phyloP scores from a whole-genome alignment of 441 rosid genomes.

The Iberis amara region DNA sequence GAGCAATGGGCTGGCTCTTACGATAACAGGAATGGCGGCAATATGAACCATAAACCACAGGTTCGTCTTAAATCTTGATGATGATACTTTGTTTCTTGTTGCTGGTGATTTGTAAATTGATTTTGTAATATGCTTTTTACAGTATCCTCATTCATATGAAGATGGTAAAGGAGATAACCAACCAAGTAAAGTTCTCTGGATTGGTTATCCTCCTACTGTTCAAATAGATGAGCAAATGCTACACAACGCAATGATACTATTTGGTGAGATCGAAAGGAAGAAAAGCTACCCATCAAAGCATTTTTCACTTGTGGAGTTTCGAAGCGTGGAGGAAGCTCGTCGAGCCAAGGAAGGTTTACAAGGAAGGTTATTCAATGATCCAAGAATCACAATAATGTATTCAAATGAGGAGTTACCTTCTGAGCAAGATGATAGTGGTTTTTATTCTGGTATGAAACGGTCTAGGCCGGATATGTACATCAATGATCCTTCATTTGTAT shows the following conservation, averaged over 20 bases:
- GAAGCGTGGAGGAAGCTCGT: conserved; percentile 91
- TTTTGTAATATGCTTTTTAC: conserved; percentile 25
- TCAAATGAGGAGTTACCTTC: conserved; percentile 66
- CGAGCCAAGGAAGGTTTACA: conserved; percentile 92
- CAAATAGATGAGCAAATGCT: conserved; percentile 90
- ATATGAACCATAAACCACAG: conserved; percentile 46
- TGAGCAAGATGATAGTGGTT: conserved; percentile 43
- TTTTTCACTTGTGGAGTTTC: conserved; percentile 86
- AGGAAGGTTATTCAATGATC: conserved; percentile 83
- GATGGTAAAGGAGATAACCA: conserved; percentile 51
- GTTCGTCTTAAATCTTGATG: conserved; percentile 36
- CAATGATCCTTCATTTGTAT: conserved; percentile 42
- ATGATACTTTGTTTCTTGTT: not conserved
- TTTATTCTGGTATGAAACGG: conserved; percentile 55
- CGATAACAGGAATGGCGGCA: conserved; percentile 48
- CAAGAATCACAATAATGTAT: conserved; percentile 82
- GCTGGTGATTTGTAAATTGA: not conserved
- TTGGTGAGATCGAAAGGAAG: conserved; percentile 93
- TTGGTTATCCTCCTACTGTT: conserved; percentile 90
- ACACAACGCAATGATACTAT: conserved; percentile 91
- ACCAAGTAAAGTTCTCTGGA: conserved; percentile 80
- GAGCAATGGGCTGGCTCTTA: conserved; percentile 49
- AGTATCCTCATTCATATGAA: conserved; percentile 51
- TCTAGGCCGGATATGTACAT: conserved; percentile 48
- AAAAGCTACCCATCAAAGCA: conserved; percentile 77